Base-by-base conservation (phyloP, 257 asterid genomes). In the Solanum habrochaites region DNA sequence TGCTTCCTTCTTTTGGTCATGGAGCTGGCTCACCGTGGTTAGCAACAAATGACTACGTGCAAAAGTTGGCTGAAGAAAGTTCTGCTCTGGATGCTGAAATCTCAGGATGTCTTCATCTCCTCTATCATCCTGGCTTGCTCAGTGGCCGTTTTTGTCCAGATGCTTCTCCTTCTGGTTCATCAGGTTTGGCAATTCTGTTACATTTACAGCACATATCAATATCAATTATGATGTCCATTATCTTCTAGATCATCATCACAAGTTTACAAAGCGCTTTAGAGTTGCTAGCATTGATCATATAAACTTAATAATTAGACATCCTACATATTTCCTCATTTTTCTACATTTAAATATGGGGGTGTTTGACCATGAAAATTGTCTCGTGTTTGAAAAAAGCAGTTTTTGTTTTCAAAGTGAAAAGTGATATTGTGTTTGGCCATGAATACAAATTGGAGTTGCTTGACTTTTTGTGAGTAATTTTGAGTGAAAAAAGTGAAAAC, bases 101-200 rank as follows among this genome's bases (percentile, higher is more conserved):
- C 91, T 92, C 96, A 62, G 99, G 97, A 86, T 92, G 86, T 89
- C 94, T 96, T 92, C 98, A 96, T 94, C 95, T 96, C 52, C 95
- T 96, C 67, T 96, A 96, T 92, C 99, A 96, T 90, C 99, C 99
- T 86, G 91, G 89, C 90, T 90, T 96, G 92, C 98, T 96, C 77
- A 93, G 91, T 93, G 99, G 98, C 82, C 98, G 99, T 77, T 96
- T 90, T 86, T 96, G 99, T 90, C 98, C 98, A 20, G 99, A 96
- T 94, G 98, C 98, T 94, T 97, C 99, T 88, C 98, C 98, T 83
- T 89, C 96, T 89, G 99, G 98, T 86, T 92, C 98, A 83, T 88
- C 99, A 97, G 99, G 99, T 95, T 90, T 86, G 82, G 23, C 85
- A 75, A 40, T 88, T 87, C 52, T 37, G 78, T 67, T 85, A 66